Evolutionary conservation across 1,284 basidiomycete genomes (phyloP).

Genomic region (Cutaneotrichosporon cutaneum): DNA sequence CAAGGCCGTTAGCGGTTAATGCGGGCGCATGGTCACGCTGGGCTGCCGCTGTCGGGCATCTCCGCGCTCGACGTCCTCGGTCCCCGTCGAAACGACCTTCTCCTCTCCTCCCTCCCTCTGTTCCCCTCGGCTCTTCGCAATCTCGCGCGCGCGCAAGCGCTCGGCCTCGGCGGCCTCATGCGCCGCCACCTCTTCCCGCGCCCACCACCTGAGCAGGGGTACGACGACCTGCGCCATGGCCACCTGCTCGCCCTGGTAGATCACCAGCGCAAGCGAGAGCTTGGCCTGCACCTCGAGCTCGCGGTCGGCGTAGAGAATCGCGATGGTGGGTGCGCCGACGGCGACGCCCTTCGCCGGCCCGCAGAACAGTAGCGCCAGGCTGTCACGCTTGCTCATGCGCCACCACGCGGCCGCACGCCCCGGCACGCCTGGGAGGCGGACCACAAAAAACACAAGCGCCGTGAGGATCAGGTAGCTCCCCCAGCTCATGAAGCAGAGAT

Average conservation of each 20-base stretch:
- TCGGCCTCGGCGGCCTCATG: slow-evolving; percentile 1
- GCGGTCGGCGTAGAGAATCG: slow-evolving; percentile 24
- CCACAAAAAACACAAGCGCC: slow-evolving; percentile 32
- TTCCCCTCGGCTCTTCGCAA: background rate
- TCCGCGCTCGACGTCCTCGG: background rate
- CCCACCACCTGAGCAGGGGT: slow-evolving; percentile 12
- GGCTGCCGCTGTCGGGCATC: background rate
- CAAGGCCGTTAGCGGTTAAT: too few relatives aligned
- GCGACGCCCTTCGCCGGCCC: slow-evolving; percentile 29
- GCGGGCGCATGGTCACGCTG: too few relatives aligned
- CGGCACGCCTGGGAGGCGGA: slow-evolving; percentile 26
- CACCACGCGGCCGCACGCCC: slow-evolving; percentile 16
- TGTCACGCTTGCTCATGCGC: slow-evolving; percentile 26
- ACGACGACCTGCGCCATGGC: slow-evolving; percentile 15
- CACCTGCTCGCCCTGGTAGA: slow-evolving; percentile 20
- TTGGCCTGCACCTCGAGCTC: slow-evolving; percentile 11
- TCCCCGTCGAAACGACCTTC: background rate
- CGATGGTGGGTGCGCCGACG: slow-evolving; percentile 29
- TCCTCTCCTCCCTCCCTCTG: background rate
- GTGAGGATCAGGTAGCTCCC: slow-evolving; percentile 34
- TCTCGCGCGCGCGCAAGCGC: background rate
- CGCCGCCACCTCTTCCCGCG: slow-evolving; percentile 12
- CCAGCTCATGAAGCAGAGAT: slow-evolving; percentile 37
- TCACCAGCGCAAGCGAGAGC: slow-evolving; percentile 11
- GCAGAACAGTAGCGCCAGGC: slow-evolving; percentile 31